Conservation (phyloP, 345 rosid genomes). For the Combretum micranthum region DNA sequence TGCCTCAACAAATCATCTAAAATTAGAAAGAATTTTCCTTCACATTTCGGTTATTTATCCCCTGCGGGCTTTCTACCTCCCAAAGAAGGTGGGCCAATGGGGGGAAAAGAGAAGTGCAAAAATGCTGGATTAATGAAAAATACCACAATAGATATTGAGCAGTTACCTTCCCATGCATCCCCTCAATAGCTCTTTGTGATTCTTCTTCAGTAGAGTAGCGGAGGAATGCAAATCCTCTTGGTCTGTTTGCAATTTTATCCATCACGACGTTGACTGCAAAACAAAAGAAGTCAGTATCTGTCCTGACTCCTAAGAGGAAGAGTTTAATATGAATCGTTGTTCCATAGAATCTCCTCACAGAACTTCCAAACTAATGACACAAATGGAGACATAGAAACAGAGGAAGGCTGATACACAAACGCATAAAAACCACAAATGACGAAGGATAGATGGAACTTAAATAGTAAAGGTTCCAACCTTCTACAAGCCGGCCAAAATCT, state of each 20-base stretch:
- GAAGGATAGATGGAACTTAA: background rate
- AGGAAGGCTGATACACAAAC: no score
- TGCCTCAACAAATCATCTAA: no score
- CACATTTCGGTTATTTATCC: no score
- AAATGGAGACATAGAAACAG: no score
- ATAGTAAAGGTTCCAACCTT: slow-evolving; percentile 29
- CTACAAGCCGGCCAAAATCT: slow-evolving; percentile 56
- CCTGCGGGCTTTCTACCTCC: no score
- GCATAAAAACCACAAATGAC: no score
- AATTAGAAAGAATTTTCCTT: no score
- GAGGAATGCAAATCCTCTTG: slow-evolving; percentile 75
- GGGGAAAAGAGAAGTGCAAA: no score
- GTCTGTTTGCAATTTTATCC: slow-evolving; percentile 76
- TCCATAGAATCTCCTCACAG: no score
- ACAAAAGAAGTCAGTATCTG: background rate
- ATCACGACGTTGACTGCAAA: slow-evolving; percentile 62
- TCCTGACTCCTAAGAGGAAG: background rate
- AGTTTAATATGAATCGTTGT: no score
- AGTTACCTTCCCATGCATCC: slow-evolving; percentile 86
- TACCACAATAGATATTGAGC: background rate
- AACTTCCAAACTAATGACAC: no score
- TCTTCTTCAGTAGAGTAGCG: slow-evolving; percentile 67
- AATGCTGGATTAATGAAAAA: background rate
- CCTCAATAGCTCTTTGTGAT: slow-evolving; percentile 60
- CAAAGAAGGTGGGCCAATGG: no score